Evolutionary conservation across 2,329 filamentous ascomycete species (phyloP), one percentile per base, ranked within the genome.

Genomic region (Coleophoma eucalyptorum): DNA sequence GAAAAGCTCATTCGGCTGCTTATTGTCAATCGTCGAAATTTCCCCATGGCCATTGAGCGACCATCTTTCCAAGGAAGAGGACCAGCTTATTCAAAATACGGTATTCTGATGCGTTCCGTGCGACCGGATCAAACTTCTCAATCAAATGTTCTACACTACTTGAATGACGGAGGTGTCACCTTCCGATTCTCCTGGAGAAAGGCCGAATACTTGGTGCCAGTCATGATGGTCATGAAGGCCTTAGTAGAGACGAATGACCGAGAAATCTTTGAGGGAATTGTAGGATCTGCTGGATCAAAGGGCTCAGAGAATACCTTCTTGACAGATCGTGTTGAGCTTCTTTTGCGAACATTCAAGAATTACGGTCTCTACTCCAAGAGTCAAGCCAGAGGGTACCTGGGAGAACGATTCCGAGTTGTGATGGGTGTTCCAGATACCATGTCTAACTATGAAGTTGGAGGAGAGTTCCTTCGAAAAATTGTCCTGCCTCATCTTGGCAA

Each of bases 131-230:
- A 99, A 72, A 97, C 93, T 8, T 97, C 92, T 31, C 93, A 97
- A 70, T 97, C 93, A 35, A 99, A 97, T 64, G 91, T 96, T 33
- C 79, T 99, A 45, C 94, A 99, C 72, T 99, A 97, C 69, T 81
- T 99, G 50, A 90, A 80, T 62, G 94, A 99, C 67, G 94, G 94
- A 57, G 97, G 97, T 69, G 86, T 97, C 62, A 97, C 90, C 0
- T 96, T 99, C 72, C 82, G 94, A 50, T 99, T 99, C 71, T 97
- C 93, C 6, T 99, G 93, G 93, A 81, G 92, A 59, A 99, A 99
- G 72, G 90, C 91, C 60, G 94, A 99, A 70, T 99, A 90, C 65
- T 81, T 99, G n/a, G 81, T 99, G 2, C 94, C 94, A 1, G 89
- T 91, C 54, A 86, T 97, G 80, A 97, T 99, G 93, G 84, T 99